Conservation (phyloP, 208 protist species). For the Leishmania amazonensis region DNA sequence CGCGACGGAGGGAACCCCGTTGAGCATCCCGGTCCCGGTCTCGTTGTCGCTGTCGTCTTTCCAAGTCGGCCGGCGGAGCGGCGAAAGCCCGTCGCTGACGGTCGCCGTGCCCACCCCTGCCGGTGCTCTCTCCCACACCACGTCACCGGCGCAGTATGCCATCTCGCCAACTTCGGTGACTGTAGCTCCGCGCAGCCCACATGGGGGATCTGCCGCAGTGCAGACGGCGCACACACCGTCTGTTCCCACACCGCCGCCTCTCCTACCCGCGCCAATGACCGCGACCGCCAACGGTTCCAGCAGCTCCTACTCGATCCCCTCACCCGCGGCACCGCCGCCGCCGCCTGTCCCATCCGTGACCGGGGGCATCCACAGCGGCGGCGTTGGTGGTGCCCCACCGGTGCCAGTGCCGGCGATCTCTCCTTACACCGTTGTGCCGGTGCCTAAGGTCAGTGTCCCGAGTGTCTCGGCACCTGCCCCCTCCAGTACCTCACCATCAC, state of each 20-base stretch:
- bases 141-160: constrained; percentile 6
- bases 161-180: background rate
- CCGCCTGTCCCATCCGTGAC: background rate
- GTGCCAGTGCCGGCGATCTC: constrained; percentile 24
- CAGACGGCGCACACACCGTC: constrained; percentile 8
- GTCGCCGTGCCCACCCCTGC: constrained; percentile 35
- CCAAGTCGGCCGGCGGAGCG: constrained; percentile 24
- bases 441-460: constrained; percentile 11
- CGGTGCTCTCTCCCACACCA: constrained; percentile 28
- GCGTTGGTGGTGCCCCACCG: constrained; percentile 6
- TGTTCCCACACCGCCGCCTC: background rate
- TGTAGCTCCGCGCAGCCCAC: constrained; percentile 5
- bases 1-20: constrained; percentile 27
- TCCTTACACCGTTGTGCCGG: background rate
- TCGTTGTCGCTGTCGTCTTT: constrained; percentile 19
- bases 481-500: background rate
- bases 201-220: background rate
- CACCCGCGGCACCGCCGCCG: background rate
- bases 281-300: background rate
- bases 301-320: background rate
- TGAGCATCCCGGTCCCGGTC: constrained; percentile 46
- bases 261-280: background rate
- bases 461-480: constrained; percentile 1
- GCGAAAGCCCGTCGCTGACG: constrained; percentile 14
- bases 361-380: background rate